Base-by-base conservation (phyloP, 768 basidiomycete species). In the Tulasnella sp. region DNA sequence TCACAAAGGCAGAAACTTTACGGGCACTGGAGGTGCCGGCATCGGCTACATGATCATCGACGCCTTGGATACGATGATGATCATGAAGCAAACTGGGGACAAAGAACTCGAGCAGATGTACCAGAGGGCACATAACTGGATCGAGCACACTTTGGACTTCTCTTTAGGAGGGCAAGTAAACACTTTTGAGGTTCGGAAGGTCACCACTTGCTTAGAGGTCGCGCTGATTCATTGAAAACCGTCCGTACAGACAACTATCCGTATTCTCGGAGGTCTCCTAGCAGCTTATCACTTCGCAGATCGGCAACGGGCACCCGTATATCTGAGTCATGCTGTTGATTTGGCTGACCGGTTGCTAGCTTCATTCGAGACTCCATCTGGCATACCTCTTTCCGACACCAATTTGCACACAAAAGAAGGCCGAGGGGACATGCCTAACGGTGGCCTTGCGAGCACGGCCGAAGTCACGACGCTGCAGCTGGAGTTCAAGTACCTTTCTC, bases 41-140 rank as follows among this genome's bases (percentile, higher is more conserved):
- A 92, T 98, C 75, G 96, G 96, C 34, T 97, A 96, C 84, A 94
- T 92, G 48, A 92, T 99, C 71, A 89, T 93, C 78, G 97, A 98
- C 83, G 91, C 94, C 0, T 88, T 98, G 24, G 97, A 98, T 85
- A 92, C 92, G 18, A 90, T 99, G 87, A 88, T 94, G 77, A 85
- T 99, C 75, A 93, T 98, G 92, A 77, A 77, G 42, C 34, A 31
- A n/a, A 62, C n/a, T 34, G 62, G 62, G 10, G 76, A 77, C 38
- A 27, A 36, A 38, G 94, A 92, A 1, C 87, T 98, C 21, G 84
- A 89, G 14, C 90, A 91, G 1, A 96, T 98, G 85, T 96, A 95
- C 83, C 79, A 86, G 68, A 88, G 95, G 9, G 93, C 95, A 5
- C 87, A 93, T 27, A 83, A 89, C 56, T 99, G 97, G 97, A 88